Base-by-base conservation (phyloP, 495 filamentous ascomycete species). In the Friedmanniomyces endolithicus region DNA sequence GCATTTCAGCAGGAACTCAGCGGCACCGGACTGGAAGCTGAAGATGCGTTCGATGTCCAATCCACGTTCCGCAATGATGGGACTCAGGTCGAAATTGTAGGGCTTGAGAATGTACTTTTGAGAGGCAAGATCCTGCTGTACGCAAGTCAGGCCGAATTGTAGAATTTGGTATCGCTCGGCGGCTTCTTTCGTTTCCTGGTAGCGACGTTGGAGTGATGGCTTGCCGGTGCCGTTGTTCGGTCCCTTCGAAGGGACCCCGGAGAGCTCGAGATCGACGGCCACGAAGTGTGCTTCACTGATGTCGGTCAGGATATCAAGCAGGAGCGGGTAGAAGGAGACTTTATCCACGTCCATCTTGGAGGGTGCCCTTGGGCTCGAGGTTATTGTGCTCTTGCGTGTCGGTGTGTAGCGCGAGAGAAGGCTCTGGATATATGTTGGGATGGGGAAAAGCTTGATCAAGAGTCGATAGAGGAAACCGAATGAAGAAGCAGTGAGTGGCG, bases 221-320 rank as follows among this genome's bases (percentile, higher is more conserved):
- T 57, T 56, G 33, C 54, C 54, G 43, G 48, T 53, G 45, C 25
- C 20, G 27, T 48, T 49, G 52, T 40, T 47, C 49, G 51, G 14
- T 55, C 64, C 58, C 22, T 65, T 63, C 40, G 69, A 60, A 19
- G 67, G 54, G 44, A 94, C 81, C 0, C 87, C 87, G 3, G 81
- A 86, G 58, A 92, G 76, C 64, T 94, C 88, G 22, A 89, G 70
- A 60, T 92, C 88, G 37, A 92, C 64, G 0, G 83, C 65, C 2
- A 92, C 81, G 61, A 87, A 90, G 24, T 73, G 71, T 20, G 84
- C 74, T 17, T 76, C 68, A 17, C 76, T 69, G 31, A 90, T 77
- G 17, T 75, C 72, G 9, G 75, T 62, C 7, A 90, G 64, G 19
- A 90, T 74, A 17, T 66, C 65, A 0, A 84, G 76, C 1, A 90